Evolutionary conservation across 1,284 basidiomycete genomes (phyloP).

Genomic region (Entoloma clypeatum): DNA sequence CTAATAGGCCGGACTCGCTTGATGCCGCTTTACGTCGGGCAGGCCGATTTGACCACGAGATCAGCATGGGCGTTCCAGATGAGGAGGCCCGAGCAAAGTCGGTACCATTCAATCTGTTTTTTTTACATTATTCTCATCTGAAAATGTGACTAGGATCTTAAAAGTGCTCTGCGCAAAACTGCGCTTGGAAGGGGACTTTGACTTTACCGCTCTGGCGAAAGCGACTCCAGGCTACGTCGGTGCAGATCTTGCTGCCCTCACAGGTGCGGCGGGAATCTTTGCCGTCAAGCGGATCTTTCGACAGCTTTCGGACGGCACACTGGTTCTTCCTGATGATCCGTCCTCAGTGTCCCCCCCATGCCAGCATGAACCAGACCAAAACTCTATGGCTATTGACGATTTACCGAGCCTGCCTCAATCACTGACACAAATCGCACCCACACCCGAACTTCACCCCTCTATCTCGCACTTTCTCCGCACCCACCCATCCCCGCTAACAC

Average conservation of each 20-base stretch:
- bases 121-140: slow-evolving; percentile 2
- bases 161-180: slow-evolving; percentile 76
- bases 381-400: slow-evolving; percentile 52
- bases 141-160: slow-evolving; percentile 58
- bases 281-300: slow-evolving; percentile 97
- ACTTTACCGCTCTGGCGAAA: slow-evolving; percentile 82
- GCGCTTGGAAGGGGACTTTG: slow-evolving; percentile 76
- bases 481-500: slow-evolving; percentile 78
- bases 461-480: slow-evolving; percentile 87
- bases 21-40: slow-evolving; percentile 92
- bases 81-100: slow-evolving; percentile 88
- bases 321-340: slow-evolving; percentile 47
- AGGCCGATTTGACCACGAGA: slow-evolving; percentile 96
- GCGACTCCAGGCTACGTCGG: slow-evolving; percentile 97
- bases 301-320: slow-evolving; percentile 67
- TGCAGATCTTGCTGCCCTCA: slow-evolving; percentile 88
- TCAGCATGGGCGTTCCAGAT: slow-evolving; percentile 95
- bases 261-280: slow-evolving; percentile 91
- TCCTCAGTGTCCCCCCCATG: slow-evolving; percentile 5
- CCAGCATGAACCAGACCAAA: slow-evolving; percentile 25
- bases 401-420: slow-evolving; percentile 23
- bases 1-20: slow-evolving; percentile 92
- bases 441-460: slow-evolving; percentile 42
- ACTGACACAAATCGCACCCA: slow-evolving; percentile 16
- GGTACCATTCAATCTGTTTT: slow-evolving; percentile 27